These are phyloP conservation scores for Omphalotus guepiniiformis DNA, from an alignment of 768 basidiomycete species.

Conservation along the genomic window DNA sequence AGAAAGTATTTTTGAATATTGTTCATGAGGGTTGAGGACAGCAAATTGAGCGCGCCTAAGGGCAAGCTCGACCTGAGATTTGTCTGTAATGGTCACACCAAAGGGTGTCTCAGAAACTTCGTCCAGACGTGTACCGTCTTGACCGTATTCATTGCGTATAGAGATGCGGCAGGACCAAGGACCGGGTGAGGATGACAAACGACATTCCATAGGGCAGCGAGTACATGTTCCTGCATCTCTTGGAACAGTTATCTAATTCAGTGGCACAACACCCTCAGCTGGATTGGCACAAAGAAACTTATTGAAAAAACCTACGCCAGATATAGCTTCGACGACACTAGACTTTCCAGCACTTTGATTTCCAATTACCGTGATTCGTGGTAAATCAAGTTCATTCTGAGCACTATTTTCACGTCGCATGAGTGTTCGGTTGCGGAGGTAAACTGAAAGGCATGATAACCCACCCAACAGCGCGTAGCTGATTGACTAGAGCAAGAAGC, in stretches of 20 bases:
- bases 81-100: conserved; percentile 26
- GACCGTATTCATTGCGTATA: conserved; percentile 32
- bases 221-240: conserved; percentile 47
- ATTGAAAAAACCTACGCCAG: conserved; percentile 29
- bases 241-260: conserved; percentile 39
- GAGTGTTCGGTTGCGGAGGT: no score
- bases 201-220: conserved; percentile 35
- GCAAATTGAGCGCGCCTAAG: conserved; percentile 47
- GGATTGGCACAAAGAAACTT: not conserved
- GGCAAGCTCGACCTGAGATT: conserved; percentile 34
- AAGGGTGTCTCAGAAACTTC: conserved; percentile 13
- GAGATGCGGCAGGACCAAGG: conserved; percentile 36
- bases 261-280: not conserved
- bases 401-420: conserved; percentile 21
- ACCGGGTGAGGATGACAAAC: conserved; percentile 19
- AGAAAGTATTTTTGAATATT: conserved; percentile 11
- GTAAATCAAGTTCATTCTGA: conserved; percentile 43
- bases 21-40: conserved; percentile 32
- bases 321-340: conserved; percentile 46
- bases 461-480: conserved; percentile 30
- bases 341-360: conserved; percentile 50
- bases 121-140: conserved; percentile 20
- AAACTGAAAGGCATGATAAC: not conserved
- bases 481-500: conserved; percentile 25
- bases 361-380: conserved; percentile 47